Base-by-base conservation (phyloP, 2,329 filamentous ascomycete species). In the Thermothelomyces thermophilus region DNA sequence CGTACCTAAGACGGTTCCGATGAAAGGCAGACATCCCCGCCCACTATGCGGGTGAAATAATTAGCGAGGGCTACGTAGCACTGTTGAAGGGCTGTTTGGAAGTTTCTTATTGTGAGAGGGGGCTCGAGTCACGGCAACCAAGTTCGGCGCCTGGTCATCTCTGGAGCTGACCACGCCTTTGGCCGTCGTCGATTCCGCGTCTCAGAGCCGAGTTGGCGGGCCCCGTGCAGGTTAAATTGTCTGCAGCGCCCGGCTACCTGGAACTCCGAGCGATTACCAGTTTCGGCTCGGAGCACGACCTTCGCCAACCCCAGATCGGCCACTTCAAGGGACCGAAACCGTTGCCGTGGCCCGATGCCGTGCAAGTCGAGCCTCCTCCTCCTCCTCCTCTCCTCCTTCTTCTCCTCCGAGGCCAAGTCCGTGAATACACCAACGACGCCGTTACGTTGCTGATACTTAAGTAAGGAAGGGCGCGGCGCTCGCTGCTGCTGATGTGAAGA, bases 331-430 rank as follows among this genome's bases (percentile, higher is more conserved):
- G 35, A 35, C 28, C 24, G n/a, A n/a, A 40, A 26, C 45, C 28
- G 26, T 47, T 46, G 44, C 44, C 44, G 44, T 16, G 26, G 22
- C 13, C 9, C 30, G 6, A 14, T 46, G 44, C 44, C 44, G 44
- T 14, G n/a, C 5, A 2, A 30, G 36, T 17, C 24, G 16, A 13
- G 4, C 14, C 13, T 14, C 10, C 4, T 30, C n/a, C n/a, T n/a
- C n/a, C n/a, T n/a, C n/a, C n/a, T n/a, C n/a, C n/a, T n/a, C n/a
- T n/a, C n/a, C n/a, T n/a, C n/a, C n/a, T n/a, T n/a, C n/a, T n/a
- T n/a, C n/a, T n/a, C n/a, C n/a, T n/a, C n/a, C 24, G 3, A 22
- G 19, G 17, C 13, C 22, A 22, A 30, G 22, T 17, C 5, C 13
- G 9, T n/a, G n/a, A n/a, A n/a, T n/a, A 17, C n/a, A 13, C n/a